These are phyloP conservation scores for Gossypium aridum DNA, from an alignment of 441 rosid genomes.

Conservation along the genomic window DNA sequence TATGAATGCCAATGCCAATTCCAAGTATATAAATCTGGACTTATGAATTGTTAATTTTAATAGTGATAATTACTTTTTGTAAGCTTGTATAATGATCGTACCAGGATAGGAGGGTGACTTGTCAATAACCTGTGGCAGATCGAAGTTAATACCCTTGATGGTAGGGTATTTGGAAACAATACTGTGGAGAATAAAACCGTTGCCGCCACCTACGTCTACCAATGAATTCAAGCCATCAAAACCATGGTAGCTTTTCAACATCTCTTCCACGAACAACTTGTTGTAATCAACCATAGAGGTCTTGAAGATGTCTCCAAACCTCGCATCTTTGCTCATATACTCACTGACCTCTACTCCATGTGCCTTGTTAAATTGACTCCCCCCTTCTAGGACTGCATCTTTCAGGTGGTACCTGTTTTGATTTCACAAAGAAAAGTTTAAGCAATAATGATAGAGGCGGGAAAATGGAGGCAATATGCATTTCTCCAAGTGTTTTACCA, in stretches of 20 bases:
- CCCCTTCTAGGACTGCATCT: constrained; percentile 37
- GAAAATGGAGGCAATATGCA: not conserved
- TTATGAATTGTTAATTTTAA: not conserved
- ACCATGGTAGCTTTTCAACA: constrained; percentile 34
- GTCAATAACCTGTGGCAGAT: constrained; percentile 30
- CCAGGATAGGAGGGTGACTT: constrained; percentile 28
- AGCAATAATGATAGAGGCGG: not conserved
- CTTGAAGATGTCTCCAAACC: constrained; percentile 27
- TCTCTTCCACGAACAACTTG: constrained; percentile 23
- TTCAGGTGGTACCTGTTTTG: constrained; percentile 33
- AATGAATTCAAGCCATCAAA: constrained; percentile 30
- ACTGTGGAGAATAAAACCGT: constrained; percentile 37
- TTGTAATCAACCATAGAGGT: constrained; percentile 26
- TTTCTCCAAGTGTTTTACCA: not conserved
- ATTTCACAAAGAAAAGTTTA: not conserved
- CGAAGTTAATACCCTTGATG: constrained; percentile 44
- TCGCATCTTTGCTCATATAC: constrained; percentile 19
- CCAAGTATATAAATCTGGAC: not conserved
- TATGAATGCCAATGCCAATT: not conserved
- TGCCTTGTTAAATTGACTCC: constrained; percentile 34
- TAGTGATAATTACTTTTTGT: too few species aligned
- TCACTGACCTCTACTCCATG: constrained; percentile 20
- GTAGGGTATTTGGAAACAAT: constrained; percentile 36
- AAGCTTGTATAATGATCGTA: constrained; percentile 3
- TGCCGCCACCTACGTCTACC: constrained; percentile 49